These are phyloP conservation scores for Rhodofomes roseus DNA, from an alignment of 1,284 basidiomycete species.

Conservation along the genomic window DNA sequence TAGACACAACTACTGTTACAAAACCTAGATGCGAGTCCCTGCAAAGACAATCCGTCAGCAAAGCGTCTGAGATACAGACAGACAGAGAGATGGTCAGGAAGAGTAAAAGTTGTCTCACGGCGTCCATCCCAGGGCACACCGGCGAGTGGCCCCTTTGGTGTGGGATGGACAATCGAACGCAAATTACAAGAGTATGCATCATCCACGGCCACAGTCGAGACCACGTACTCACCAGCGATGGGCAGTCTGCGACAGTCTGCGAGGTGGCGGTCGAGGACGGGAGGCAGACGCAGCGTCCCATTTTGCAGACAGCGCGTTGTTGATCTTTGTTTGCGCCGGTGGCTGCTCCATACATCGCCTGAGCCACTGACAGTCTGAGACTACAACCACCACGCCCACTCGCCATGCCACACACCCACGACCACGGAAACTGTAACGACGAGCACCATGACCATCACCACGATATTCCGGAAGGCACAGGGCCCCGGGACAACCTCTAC, in stretches of 20 bases:
- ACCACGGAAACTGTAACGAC: constrained; percentile 45
- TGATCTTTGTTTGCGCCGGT: constrained; percentile 13
- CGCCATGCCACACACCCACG: constrained; percentile 48
- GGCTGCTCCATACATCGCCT: neutral
- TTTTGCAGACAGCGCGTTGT: constrained; percentile 8
- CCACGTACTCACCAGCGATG: constrained; percentile 20
- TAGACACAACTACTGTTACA: neutral
- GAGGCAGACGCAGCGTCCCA: neutral
- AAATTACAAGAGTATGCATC: constrained; percentile 78
- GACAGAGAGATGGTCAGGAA: constrained; percentile 35
- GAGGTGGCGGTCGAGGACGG: neutral
- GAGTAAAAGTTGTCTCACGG: constrained; percentile 60
- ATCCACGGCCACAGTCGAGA: constrained; percentile 18
- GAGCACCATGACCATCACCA: constrained; percentile 46
- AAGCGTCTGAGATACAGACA: neutral
- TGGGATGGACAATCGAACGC: constrained; percentile 68
- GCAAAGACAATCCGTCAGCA: neutral
- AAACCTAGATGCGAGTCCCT: neutral
- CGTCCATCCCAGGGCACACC: constrained; percentile 60
- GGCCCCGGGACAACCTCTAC: constrained; percentile 68
- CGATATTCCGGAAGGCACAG: constrained; percentile 38
- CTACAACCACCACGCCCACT: too few species aligned
- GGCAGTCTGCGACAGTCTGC: neutral
- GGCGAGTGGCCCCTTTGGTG: constrained; percentile 72
- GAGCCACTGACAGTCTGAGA: too few species aligned